A percentile compares a stretch with the other conserved stretches of the same genome.
Conservation (phyloP, 176 grass and related monocot genomes). For the Carex scoparia region DNA sequence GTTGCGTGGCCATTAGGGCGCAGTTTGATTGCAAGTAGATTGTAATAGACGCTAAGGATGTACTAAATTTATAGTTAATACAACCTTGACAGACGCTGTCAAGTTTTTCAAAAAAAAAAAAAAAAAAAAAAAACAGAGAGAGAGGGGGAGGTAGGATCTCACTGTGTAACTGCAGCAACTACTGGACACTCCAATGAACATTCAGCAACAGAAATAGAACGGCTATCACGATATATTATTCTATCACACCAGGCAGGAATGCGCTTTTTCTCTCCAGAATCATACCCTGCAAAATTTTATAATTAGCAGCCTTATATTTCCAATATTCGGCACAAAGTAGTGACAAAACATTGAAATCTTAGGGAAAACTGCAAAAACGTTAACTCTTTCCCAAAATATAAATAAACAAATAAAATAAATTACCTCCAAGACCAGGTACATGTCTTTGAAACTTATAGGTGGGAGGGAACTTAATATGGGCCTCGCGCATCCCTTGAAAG, state of each 20-base stretch:
- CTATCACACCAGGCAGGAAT: constrained; percentile 99
- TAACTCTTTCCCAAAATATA: background rate
- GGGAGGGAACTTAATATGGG: constrained; percentile 91
- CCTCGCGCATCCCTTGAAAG: constrained; percentile 99
- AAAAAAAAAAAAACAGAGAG: background rate
- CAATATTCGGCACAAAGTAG: background rate
- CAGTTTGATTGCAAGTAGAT: too few relatives aligned
- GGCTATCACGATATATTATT: constrained; percentile 86
- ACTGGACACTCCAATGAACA: constrained; percentile 90
- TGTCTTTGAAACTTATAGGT: constrained; percentile 97
- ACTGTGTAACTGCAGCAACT: constrained; percentile 82
- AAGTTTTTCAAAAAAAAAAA: too few relatives aligned
- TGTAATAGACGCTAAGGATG: too few relatives aligned
- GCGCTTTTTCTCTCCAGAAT: constrained; percentile 95
- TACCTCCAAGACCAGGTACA: constrained; percentile 80
- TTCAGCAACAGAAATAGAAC: constrained; percentile 81
- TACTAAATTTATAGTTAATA: too few relatives aligned
- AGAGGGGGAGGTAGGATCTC: constrained; percentile 15
- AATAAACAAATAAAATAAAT: background rate
- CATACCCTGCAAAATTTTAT: constrained; percentile 61
- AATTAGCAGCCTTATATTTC: constrained; percentile 11
- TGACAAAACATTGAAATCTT: constrained; percentile 5
- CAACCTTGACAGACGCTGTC: too few relatives aligned
- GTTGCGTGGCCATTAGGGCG: too few relatives aligned
- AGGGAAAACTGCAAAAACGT: background rate